Evolutionary conservation across 1,284 basidiomycete genomes (phyloP), one percentile per base, ranked within the genome.

Genomic region (Apiotrichum laibachii): DNA sequence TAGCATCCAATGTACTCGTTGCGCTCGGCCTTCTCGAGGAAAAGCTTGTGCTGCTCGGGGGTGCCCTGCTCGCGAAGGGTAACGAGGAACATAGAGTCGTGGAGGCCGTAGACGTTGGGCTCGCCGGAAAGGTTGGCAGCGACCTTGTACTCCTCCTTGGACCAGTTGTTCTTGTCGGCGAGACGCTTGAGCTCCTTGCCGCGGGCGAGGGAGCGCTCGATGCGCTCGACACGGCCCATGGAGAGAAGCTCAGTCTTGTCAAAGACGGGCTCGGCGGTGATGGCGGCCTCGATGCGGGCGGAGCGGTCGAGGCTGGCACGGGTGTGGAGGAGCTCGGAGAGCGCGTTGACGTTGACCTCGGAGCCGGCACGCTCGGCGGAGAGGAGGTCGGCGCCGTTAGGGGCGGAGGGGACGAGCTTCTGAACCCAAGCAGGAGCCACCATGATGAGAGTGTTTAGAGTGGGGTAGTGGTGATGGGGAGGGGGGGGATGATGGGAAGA

Each of bases 1-100:
- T 84, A 84, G 69, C 82, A 84, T 16, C 83, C 83, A 52, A 82
- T 81, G 61, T 82, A 50, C 56, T 60, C 46, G 56, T 37, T 31
- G n/a, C 22, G 35, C 47, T 55, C 37, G 18, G 62, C 62, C 33
- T 46, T 54, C 50, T 60, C 62, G 43, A 63, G 59, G 62, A 63
- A 63, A 34, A 58, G 50, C 62, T 60, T 60, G 55, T 63, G 55
- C 59, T 63, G 62, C 59, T 60, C 59, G n/a, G 53, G 49, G 12
- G 59, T 60, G 37, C 55, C 56, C 59, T 63, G 62, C 47, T 63
- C 62, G 8, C 55, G 53, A 42, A 63, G 58, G 9, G 59, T 60
- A 22, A 55, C 45, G 53, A 63, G 50, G 50, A 52, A 63, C 62
- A 60, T 60, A 6, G 19, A n/a, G 46, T 63, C 62, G 62, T 63